These are phyloP conservation scores for Chernovozyma aurita DNA, from an alignment of 1,139 yeast genomes.

Conservation along the genomic window DNA sequence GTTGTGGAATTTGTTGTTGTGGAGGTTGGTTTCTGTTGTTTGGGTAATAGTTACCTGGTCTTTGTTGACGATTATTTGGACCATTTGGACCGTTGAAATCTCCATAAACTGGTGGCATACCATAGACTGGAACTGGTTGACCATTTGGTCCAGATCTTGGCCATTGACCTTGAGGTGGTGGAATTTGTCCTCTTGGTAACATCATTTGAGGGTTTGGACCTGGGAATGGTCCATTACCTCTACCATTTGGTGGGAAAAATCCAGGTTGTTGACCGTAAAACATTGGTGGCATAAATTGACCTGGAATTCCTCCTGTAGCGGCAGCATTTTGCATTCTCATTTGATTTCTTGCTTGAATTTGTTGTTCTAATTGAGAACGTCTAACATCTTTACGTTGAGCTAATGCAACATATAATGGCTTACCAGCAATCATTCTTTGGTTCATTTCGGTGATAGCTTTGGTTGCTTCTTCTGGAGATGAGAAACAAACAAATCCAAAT, in stretches of 20 bases:
- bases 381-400: conserved; percentile 99
- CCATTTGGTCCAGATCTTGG: conserved; percentile 78
- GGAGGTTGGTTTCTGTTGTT: conserved; percentile 26
- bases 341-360: conserved; percentile 97
- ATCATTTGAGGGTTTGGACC: conserved; percentile 87
- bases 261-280: conserved; percentile 89
- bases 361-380: conserved; percentile 96
- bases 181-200: conserved; percentile 76
- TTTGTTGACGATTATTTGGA: conserved; percentile 33
- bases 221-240: conserved; percentile 82
- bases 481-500: conserved; percentile 97
- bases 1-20: conserved; percentile 21
- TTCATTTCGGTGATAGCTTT: conserved; percentile 98
- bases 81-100: conserved; percentile 41
- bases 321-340: conserved; percentile 96
- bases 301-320: conserved; percentile 84
- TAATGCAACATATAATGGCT: conserved; percentile 97
- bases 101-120: conserved; percentile 76
- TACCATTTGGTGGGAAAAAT: conserved; percentile 73
- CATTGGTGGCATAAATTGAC: conserved; percentile 95
- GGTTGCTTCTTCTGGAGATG: conserved; percentile 98
- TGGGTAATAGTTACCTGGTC: conserved; percentile 37
- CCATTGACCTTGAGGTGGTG: conserved; percentile 72
- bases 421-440: conserved; percentile 92
- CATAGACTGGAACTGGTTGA: conserved; percentile 76